Percentiles rank a stretch among this genome's conserved stretches.
phyloP scores from a whole-genome alignment of 805 yeast species.

The Schwanniomyces occidentalis region DNA sequence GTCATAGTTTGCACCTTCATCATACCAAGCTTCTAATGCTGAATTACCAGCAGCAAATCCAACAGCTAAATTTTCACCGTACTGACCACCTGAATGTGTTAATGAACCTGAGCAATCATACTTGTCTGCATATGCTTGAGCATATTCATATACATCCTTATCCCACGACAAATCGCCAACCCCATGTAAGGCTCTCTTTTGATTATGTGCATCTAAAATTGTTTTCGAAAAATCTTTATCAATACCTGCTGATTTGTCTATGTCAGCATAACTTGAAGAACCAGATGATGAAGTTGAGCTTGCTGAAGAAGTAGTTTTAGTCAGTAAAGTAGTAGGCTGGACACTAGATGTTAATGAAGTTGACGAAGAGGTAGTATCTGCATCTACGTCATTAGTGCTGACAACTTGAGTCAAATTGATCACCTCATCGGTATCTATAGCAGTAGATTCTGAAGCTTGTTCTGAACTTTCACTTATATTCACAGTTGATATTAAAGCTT shows the following conservation, averaged over 20 bases:
- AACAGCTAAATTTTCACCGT: slow-evolving; percentile 43
- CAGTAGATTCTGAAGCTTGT: slow-evolving; percentile 6
- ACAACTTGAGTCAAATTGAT: slow-evolving; percentile 15
- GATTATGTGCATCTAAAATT: slow-evolving; percentile 63
- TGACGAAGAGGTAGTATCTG: slow-evolving; percentile 11
- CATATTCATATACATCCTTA: slow-evolving; percentile 49
- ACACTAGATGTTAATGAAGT: slow-evolving; percentile 6
- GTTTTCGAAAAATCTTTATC: slow-evolving; percentile 37
- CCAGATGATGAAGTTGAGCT: slow-evolving; percentile 8
- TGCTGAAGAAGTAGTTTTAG: slow-evolving; percentile 5
- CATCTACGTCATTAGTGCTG: slow-evolving; percentile 10
- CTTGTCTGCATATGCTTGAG: slow-evolving; percentile 43
- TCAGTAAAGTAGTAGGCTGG: slow-evolving; percentile 8
- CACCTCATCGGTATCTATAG: slow-evolving; percentile 9
- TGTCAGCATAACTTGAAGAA: slow-evolving; percentile 15
- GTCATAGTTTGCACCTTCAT: slow-evolving; percentile 32
- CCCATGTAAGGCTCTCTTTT: slow-evolving; percentile 52
- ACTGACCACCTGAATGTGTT: slow-evolving; percentile 38
- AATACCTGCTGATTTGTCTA: slow-evolving; percentile 11
- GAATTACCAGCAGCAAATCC: slow-evolving; percentile 33
- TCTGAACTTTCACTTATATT: too few species aligned
- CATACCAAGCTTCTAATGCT: slow-evolving; percentile 43
- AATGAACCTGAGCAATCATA: slow-evolving; percentile 50
- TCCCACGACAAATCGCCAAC: slow-evolving; percentile 60
- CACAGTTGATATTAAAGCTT: too few species aligned